phyloP scores from a whole-genome alignment of 1,139 yeast species.

The Debaryomycetaceae sp. region DNA sequence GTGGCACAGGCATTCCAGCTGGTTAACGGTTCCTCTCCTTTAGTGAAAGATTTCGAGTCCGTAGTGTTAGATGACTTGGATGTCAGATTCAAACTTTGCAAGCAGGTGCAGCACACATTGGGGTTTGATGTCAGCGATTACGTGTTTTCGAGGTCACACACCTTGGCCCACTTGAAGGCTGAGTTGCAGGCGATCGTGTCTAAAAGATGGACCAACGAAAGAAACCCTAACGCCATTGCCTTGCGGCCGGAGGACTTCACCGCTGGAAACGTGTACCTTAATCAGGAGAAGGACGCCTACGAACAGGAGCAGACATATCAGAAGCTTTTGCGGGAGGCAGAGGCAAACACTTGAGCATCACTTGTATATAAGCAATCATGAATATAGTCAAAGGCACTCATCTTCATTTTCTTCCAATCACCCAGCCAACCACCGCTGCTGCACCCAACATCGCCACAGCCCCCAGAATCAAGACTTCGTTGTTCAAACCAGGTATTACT shows the following conservation, averaged over 20 bases:
- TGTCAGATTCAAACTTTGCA: conserved; percentile 56
- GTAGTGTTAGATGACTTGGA: conserved; percentile 41
- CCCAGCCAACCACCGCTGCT: conserved; percentile 50
- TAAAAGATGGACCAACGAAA: conserved; percentile 53
- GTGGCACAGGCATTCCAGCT: conserved; percentile 24
- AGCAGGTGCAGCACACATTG: conserved; percentile 52
- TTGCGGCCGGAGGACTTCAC: conserved; percentile 38
- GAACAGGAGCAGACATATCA: conserved; percentile 28
- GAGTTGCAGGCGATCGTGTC: conserved; percentile 44
- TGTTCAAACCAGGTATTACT: conserved; percentile 55
- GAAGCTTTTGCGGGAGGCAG: conserved; percentile 32
- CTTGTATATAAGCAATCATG: too few species aligned
- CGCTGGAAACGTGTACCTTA: conserved; percentile 49
- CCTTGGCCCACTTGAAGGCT: conserved; percentile 40
- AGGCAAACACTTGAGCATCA: too few species aligned
- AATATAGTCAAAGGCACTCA: too few species aligned
- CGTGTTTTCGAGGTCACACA: conserved; percentile 46
- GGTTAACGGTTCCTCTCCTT: conserved; percentile 15
- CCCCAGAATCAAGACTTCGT: conserved; percentile 60
- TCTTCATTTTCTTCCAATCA: conserved; percentile 36
- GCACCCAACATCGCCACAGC: conserved; percentile 61
- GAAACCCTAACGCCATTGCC: conserved; percentile 66
- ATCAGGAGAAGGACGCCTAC: conserved; percentile 29
- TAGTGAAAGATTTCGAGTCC: conserved; percentile 13
- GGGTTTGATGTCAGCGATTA: conserved; percentile 68